Evolutionary conservation across 306 rosid species (phyloP).

Genomic region (Trichosanthes truncata): DNA sequence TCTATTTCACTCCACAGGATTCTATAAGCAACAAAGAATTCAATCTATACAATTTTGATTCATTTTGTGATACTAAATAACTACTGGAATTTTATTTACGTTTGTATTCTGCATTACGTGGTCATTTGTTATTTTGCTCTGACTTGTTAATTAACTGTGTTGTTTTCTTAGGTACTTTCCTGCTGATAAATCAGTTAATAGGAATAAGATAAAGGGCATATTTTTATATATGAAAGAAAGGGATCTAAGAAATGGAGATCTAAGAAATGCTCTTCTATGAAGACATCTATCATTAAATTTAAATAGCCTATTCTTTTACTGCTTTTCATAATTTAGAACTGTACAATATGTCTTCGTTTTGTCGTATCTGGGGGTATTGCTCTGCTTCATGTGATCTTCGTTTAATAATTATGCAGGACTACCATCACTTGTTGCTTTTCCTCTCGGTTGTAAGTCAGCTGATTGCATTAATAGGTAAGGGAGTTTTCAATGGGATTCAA

Average conservation of each 20-base stretch:
- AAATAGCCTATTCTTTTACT: neutral
- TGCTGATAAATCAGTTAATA: neutral
- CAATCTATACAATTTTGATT: neutral
- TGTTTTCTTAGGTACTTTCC: neutral
- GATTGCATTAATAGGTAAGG: conserved; percentile 72
- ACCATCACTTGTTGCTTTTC: conserved; percentile 69
- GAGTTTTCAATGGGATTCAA: neutral
- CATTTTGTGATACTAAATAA: neutral
- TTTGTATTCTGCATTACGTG: neutral
- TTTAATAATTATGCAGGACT: conserved; percentile 37
- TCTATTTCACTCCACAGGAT: neutral
- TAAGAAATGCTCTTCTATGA: neutral
- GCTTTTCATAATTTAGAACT: neutral
- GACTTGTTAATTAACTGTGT: neutral
- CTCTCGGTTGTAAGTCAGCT: conserved; percentile 44
- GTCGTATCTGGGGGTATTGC: neutral
- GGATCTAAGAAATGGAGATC: neutral
- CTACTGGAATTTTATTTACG: neutral
- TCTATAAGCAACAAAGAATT: neutral
- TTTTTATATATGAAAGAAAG: neutral
- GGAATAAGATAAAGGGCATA: neutral
- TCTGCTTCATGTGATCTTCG: neutral
- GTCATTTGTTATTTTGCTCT: neutral
- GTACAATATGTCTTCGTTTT: neutral
- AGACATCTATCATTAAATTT: neutral